Evolutionary conservation across 1,139 yeast species (phyloP).

Genomic region (Blastobotrys elegans): DNA sequence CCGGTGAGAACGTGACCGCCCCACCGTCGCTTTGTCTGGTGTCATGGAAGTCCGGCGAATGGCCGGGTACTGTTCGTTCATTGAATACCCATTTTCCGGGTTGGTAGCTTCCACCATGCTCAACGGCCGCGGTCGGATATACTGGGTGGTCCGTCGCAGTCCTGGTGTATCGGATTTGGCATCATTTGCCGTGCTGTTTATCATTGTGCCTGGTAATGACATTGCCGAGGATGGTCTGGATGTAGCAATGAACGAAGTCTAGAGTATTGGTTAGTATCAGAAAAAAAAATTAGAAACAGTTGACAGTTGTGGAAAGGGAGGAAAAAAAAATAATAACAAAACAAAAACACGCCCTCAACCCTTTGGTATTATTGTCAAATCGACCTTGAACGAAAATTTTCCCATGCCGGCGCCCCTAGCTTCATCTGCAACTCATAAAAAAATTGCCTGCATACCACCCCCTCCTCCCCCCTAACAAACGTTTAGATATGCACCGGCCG

Average conservation of each 20-base stretch:
- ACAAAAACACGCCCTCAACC: no score
- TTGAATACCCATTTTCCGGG: not conserved
- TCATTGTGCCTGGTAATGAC: not conserved
- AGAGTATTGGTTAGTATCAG: not conserved
- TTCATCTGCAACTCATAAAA: no score
- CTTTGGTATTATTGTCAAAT: no score
- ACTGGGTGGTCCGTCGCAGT: conserved; percentile 1
- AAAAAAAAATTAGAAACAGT: not conserved
- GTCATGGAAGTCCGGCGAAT: not conserved
- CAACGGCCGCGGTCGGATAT: conserved; percentile 2
- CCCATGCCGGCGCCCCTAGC: no score
- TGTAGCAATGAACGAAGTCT: not conserved
- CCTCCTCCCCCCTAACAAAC: no score
- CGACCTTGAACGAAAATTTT: no score
- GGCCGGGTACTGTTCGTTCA: conserved; percentile 2
- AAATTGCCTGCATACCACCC: no score
- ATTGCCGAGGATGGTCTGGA: not conserved
- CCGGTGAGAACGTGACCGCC: no score
- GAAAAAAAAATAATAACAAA: no score
- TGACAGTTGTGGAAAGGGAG: no score
- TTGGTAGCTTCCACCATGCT: not conserved
- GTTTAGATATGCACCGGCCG: no score
- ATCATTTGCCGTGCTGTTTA: not conserved
- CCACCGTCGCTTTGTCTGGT: not conserved
- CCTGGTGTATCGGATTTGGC: no score